Evolutionary conservation across 2,329 filamentous ascomycete species (phyloP).

Genomic region (Hypoxylon sp.): DNA sequence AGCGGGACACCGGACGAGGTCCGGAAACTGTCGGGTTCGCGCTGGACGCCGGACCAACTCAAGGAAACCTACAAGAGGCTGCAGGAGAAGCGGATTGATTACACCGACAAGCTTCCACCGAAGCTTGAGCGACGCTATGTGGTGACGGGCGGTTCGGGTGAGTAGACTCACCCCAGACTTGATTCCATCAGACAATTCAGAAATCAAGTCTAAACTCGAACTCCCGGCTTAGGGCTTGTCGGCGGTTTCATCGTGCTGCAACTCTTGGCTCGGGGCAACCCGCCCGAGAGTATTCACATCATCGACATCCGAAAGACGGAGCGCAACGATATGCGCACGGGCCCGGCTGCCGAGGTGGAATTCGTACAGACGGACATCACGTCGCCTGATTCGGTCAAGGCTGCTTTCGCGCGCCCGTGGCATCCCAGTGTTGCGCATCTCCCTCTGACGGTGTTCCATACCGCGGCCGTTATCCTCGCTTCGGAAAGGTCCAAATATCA

Average conservation of each 20-base stretch:
- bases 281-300: constrained; percentile 66
- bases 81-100: constrained; percentile 58
- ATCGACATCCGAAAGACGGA: constrained; percentile 65
- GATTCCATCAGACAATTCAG: neutral
- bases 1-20: constrained; percentile 57
- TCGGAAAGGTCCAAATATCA: constrained; percentile 63
- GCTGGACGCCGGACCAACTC: constrained; percentile 59
- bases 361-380: constrained; percentile 67
- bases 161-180: constrained; percentile 38
- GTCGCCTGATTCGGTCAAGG: constrained; percentile 59
- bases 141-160: constrained; percentile 64
- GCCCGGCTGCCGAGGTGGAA: constrained; percentile 56
- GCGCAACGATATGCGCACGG: constrained; percentile 59
- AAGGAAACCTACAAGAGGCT: constrained; percentile 56
- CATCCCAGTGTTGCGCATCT: constrained; percentile 57
- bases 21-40: constrained; percentile 52
- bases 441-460: constrained; percentile 71
- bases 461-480: constrained; percentile 68
- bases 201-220: constrained; percentile 13
- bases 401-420: constrained; percentile 66
- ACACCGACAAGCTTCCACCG: constrained; percentile 58
- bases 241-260: constrained; percentile 69
- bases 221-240: constrained; percentile 62
- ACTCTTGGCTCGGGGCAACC: constrained; percentile 67
- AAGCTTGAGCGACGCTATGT: constrained; percentile 61